Conservation (phyloP, 2,329 filamentous ascomycete genomes). For the Anthostomella pinea region DNA sequence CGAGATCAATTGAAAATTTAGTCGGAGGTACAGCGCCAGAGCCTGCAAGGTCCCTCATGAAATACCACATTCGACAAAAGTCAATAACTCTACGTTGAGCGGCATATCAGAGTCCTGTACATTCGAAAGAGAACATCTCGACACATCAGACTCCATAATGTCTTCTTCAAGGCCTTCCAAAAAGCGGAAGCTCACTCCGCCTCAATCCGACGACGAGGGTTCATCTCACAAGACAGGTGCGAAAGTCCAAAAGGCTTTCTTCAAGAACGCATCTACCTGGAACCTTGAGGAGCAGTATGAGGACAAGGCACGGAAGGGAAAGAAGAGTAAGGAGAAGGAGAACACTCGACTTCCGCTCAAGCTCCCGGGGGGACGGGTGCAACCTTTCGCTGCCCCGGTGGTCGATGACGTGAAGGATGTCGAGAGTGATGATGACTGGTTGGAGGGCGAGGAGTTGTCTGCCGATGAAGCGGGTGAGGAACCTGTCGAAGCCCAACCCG, state of each 20-base stretch:
- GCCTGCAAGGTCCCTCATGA: too few species aligned
- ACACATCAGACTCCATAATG: conserved; percentile 4
- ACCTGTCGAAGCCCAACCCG: conserved; percentile 45
- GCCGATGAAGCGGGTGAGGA: conserved; percentile 37
- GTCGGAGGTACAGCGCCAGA: not conserved
- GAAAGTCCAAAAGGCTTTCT: conserved; percentile 61
- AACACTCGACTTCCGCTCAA: conserved; percentile 81
- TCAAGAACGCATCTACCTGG: conserved; percentile 77
- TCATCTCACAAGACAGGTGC: conserved; percentile 28
- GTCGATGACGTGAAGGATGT: conserved; percentile 59
- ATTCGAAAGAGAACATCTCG: too few species aligned
- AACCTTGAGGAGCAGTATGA: conserved; percentile 92
- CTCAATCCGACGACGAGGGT: conserved; percentile 45
- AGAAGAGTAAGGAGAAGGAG: conserved; percentile 66
- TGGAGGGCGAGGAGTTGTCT: conserved; percentile 55
- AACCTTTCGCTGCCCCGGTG: conserved; percentile 54
- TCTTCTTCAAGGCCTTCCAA: conserved; percentile 54
- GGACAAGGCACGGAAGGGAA: conserved; percentile 69
- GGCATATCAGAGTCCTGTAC: too few species aligned
- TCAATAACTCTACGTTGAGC: too few species aligned
- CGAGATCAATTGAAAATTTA: conserved; percentile 8
- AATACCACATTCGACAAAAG: too few species aligned
- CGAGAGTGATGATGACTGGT: conserved; percentile 61
- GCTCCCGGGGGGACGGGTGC: conserved; percentile 71
- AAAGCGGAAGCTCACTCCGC: conserved; percentile 56